A percentile compares a stretch with the other conserved stretches of the same genome.
phyloP scores from a whole-genome alignment of 2,329 filamentous ascomycete species.

The Polytolypa hystricis region DNA sequence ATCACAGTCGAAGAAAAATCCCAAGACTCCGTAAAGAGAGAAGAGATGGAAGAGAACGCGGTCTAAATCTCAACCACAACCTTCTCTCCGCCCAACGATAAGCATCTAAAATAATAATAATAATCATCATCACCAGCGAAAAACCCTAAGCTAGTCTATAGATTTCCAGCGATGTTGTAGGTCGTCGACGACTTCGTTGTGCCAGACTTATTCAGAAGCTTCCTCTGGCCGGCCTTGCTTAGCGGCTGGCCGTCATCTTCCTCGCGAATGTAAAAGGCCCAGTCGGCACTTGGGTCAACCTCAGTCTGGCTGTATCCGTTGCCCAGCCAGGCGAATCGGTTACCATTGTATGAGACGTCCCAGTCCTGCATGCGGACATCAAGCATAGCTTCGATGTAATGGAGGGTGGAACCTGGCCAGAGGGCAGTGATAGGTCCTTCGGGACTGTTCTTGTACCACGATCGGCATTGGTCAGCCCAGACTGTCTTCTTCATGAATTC shows the following conservation, averaged over 20 bases:
- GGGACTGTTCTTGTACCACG: conserved; percentile 11
- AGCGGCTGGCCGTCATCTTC: neutral
- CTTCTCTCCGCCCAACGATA: neutral
- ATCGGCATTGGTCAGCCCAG: conserved; percentile 9
- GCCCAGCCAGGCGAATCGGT: neutral
- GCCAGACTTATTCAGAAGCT: neutral
- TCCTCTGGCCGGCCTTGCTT: neutral
- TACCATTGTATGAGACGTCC: neutral
- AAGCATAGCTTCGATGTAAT: conserved; percentile 7
- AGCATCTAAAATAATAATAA: neutral
- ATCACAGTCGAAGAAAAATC: too few relatives aligned
- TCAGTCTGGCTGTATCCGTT: neutral
- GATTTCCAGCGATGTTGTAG: neutral
- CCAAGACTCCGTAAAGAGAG: too few relatives aligned
- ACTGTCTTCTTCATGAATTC: neutral
- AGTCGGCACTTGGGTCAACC: neutral
- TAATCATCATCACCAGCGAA: too few relatives aligned
- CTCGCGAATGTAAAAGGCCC: neutral
- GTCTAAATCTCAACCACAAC: neutral
- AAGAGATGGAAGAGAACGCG: neutral
- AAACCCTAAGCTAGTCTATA: too few relatives aligned
- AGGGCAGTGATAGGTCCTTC: conserved; percentile 10
- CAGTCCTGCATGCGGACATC: neutral
- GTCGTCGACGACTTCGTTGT: neutral
- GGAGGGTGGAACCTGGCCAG: conserved; percentile 15